Evolutionary conservation across 768 basidiomycete species (phyloP), one percentile per base, ranked within the genome.

Genomic region (Candolleomyces efflorescens): DNA sequence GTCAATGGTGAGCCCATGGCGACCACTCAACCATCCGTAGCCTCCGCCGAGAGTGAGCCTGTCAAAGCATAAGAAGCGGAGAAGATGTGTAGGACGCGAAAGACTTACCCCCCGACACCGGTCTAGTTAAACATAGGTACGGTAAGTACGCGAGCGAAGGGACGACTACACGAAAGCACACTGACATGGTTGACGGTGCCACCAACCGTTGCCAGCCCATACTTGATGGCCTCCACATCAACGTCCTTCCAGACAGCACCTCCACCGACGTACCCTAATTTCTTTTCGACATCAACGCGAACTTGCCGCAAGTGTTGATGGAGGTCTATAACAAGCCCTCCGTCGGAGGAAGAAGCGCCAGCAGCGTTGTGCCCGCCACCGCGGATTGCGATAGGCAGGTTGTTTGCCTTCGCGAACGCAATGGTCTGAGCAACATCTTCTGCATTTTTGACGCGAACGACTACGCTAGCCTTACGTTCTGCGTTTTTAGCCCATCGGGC

Each of bases 41-140:
- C 83, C 83, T 11, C 83, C 82, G 47, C 82, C 83, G 15, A 84
- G 70, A 17, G 71, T 72, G 71, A 81, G 78, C 80, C 80, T 76
- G 32, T 67, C 73, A 58, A 78, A 80, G 73, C 59, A 75, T 75
- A 36, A 80, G 78, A 24, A 52, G 20, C 41, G 44, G 24, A 56
- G 45, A 56, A 66, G 13, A 60, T 20, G 53, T 54, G 39, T 32
- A 57, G 54, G 24, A 58, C 39, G 59, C 57, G 36, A 20, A 54
- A 15, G 39, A 27, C 43, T 51, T 54, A 51, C 60, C 59, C 81
- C 22, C 78, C 51, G 78, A 81, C 79, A 58, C 65, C 64, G 69
- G 73, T 59, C 64, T 79, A 48, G 59, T 22, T 17, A n/a, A 58
- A 36, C 58, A 53, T 49, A 24, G 17, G 17, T 27, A 44, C 13